Percentiles rank a stretch among this genome's conserved stretches.
phyloP scores from a whole-genome alignment of 805 yeast species.

The Starmerella powellii region DNA sequence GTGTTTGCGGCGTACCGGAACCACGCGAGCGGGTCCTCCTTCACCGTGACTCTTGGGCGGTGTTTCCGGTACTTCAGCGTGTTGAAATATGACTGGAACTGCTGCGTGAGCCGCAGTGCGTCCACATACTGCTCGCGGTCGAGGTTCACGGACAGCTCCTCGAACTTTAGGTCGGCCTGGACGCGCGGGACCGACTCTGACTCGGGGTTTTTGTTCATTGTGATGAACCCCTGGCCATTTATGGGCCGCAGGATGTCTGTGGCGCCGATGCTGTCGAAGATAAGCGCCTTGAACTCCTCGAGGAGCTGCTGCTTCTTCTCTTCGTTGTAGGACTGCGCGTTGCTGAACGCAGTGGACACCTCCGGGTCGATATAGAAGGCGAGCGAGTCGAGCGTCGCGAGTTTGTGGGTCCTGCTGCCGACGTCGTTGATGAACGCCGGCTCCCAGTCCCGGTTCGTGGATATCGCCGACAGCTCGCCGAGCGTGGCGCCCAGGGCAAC shows the following conservation, averaged over 20 bases:
- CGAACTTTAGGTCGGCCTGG: slow-evolving; percentile 63
- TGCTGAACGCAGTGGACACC: slow-evolving; percentile 8
- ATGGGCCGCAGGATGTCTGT: slow-evolving; percentile 65
- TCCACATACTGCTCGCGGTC: slow-evolving; percentile 79
- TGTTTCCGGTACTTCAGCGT: slow-evolving; percentile 62
- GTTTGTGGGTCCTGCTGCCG: slow-evolving; percentile 55
- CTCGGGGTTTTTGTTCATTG: slow-evolving; percentile 53
- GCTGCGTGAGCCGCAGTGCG: slow-evolving; percentile 66
- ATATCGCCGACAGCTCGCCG: slow-evolving; percentile 78
- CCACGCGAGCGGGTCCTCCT: slow-evolving; percentile 70
- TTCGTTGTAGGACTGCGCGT: slow-evolving; percentile 25
- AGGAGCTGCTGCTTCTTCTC: slow-evolving; percentile 24
- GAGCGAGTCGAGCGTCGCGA: slow-evolving; percentile 60
- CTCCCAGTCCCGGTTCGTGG: slow-evolving; percentile 74
- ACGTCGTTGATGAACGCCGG: slow-evolving; percentile 73
- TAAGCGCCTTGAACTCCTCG: slow-evolving; percentile 32
- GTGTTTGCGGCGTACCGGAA: slow-evolving; percentile 67
- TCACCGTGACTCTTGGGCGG: slow-evolving; percentile 44
- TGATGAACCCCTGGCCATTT: slow-evolving; percentile 71
- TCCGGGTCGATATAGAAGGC: slow-evolving; percentile 63
- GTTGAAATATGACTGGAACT: slow-evolving; percentile 62
- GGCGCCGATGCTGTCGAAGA: slow-evolving; percentile 21
- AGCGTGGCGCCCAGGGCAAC: slow-evolving; percentile 73
- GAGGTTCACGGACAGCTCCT: slow-evolving; percentile 76
- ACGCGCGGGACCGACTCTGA: slow-evolving; percentile 45